These are phyloP conservation scores for Talaromyces sp. DNA, from an alignment of 2,329 filamentous ascomycete species.

Conservation along the genomic window DNA sequence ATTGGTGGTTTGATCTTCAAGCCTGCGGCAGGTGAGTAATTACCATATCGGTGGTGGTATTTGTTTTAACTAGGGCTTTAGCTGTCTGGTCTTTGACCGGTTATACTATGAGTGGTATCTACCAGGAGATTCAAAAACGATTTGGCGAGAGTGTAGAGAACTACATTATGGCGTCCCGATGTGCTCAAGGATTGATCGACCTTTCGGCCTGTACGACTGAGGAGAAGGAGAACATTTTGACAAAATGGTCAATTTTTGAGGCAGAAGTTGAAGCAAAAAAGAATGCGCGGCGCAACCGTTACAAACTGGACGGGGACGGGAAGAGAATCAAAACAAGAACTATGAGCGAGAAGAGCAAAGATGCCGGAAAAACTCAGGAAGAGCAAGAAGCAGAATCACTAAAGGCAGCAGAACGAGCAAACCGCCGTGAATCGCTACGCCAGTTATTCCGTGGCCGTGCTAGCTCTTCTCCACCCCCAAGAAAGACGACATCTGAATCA, in stretches of 20 bases:
- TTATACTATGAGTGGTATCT: slow-evolving; percentile 77
- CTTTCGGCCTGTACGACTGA: slow-evolving; percentile 53
- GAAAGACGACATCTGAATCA: background rate
- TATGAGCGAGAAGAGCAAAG: background rate
- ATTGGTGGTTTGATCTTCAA: slow-evolving; percentile 78
- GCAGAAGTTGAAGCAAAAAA: slow-evolving; percentile 55
- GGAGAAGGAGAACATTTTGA: slow-evolving; percentile 63
- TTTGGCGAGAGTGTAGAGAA: slow-evolving; percentile 70
- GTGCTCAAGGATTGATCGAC: slow-evolving; percentile 60
- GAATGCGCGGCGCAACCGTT: slow-evolving; percentile 42
- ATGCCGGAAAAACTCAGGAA: background rate
- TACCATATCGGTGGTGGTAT: background rate
- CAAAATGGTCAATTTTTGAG: slow-evolving; percentile 61
- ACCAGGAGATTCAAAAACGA: slow-evolving; percentile 69
- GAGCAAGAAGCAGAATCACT: slow-evolving; percentile 1
- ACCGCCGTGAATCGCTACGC: background rate
- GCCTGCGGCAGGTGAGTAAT: slow-evolving; percentile 66
- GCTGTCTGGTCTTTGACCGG: slow-evolving; percentile 70
- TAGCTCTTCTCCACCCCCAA: slow-evolving; percentile 8
- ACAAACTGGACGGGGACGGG: slow-evolving; percentile 23
- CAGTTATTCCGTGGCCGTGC: slow-evolving; percentile 4
- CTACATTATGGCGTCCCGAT: slow-evolving; percentile 74
- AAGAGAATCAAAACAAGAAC: background rate
- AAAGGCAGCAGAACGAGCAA: slow-evolving; percentile 8
- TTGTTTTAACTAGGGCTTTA: slow-evolving; percentile 22